Evolutionary conservation across 306 rosid genomes (phyloP), one percentile per base, ranked within the genome.

Genomic region (Pyrus pyrifolia): DNA sequence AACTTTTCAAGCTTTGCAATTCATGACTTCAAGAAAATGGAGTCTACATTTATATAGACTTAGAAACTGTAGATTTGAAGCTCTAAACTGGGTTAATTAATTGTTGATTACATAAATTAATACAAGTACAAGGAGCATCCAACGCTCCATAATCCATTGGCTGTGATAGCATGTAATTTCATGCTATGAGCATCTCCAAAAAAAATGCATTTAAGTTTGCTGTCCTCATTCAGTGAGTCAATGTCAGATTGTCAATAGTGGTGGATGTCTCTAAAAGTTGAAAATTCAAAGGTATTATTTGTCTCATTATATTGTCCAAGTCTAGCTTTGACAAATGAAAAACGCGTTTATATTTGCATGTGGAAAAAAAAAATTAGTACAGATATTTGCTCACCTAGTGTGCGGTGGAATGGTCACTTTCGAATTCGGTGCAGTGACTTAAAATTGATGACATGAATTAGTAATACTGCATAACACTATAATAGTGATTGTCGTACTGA

Each of bases 361-460:
- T 33, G 35, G 5, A 33, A 5, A 33, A 33, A 31, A 0, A 30
- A 30, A 30, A 4, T 0, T 7, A 4, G 6, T 33, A 33, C 7
- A 33, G 35, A 33, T 5, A 33, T 33, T 33, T 33, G 35, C 35
- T 33, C 35, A 33, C 35, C 35, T 5, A 33, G 35, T 5, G 35
- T 33, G 35, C 5, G 35, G 35, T 33, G 1, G 35, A 33, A 6
- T 5, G 35, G 35, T 1, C 35, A 3, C 35, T 33, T 35, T 7
- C 0, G 9, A 0, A 35, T 35, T 35, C 40, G 40, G 40, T 35
- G 40, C 40, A 1, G 40, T 0, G 9, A 0, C 40, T 35, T 7
- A 6, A 35, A 35, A 35, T 35, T 6, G 1, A 35, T 33, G 38
- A 33, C 38, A 33, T 33, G 35, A 33, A 33, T 33, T 33, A 33